Base-by-base conservation (phyloP, 495 filamentous ascomycete genomes). In the Tuber umbilicatum region DNA sequence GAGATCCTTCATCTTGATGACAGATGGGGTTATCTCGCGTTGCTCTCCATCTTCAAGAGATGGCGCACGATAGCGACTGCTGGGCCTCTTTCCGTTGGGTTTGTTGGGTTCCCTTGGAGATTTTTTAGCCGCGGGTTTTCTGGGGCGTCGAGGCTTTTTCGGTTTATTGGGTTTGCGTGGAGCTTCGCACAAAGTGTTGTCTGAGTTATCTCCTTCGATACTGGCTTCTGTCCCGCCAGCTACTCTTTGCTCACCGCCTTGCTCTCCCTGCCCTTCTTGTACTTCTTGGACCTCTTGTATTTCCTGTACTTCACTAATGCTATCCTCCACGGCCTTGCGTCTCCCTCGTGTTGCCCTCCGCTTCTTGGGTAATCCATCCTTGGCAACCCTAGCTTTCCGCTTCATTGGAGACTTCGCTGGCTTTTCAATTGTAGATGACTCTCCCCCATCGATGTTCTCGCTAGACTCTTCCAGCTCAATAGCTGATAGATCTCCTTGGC, bases 1-100 rank as follows among this genome's bases (percentile, higher is more conserved):
- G 6, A 99, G 84, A 55, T 97, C 93, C 19, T 87, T 89, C 92
- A 99, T 97, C 73, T 89, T 94, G 45, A 93, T 86, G 1, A 87
- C 86, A 6, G 86, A 86, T 9, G 89, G 87, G 75, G 91, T 88
- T 64, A 97, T 91, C 69, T 90, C 86, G 43, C 90, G 86, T 14
- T 84, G 81, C 82, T 97, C 94, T 1, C 92, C 91, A 78, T 91
- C 90, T 76, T 93, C 92, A 2, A 93, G 93, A 1, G 92, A 96
- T 14, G 85, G 82, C 78, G 89, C 86, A 50, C 89, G 87, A 80
- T 83, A 83, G 37, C 84, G 83, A 45, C 78, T 75, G 10, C 85
- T 82, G 5, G 82, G 76, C 39, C 27, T 70, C 73, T 69, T 74
- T 71, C 42, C 38, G 78, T 69, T 70, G 41, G 9, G 73, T 35